phyloP scores from a whole-genome alignment of 176 grass and related monocot species.

The Carex kokanica region DNA sequence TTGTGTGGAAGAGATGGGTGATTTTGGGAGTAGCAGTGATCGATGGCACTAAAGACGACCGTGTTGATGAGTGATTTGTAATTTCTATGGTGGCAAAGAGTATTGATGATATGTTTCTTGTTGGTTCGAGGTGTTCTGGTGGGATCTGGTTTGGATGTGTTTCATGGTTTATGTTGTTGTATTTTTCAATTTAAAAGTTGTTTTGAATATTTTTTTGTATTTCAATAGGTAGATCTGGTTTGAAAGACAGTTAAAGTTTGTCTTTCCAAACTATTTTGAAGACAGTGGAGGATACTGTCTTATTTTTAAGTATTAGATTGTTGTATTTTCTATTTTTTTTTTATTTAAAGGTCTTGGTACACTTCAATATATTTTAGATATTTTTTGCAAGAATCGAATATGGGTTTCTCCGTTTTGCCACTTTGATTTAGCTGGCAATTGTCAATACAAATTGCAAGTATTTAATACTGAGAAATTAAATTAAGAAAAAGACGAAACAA shows the following conservation, averaged over 20 bases:
- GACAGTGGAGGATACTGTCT: neutral
- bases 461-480: neutral
- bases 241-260: too few species aligned
- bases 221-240: neutral
- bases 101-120: neutral
- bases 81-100: neutral
- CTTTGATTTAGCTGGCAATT: too few species aligned
- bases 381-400: too few species aligned
- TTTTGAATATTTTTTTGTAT: neutral
- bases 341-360: too few species aligned
- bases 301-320: neutral
- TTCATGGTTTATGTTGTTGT: neutral
- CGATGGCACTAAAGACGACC: neutral
- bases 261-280: too few species aligned
- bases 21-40: neutral
- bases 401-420: too few species aligned
- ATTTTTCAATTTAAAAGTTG: neutral
- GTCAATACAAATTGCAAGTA: neutral
- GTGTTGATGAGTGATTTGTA: neutral
- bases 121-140: neutral
- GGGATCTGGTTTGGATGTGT: neutral
- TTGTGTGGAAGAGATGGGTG: neutral
- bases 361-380: too few species aligned
- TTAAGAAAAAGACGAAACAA: neutral
- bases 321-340: neutral